Evolutionary conservation across 306 rosid genomes (phyloP), one percentile per base, ranked within the genome.

Genomic region (Prunus padus): DNA sequence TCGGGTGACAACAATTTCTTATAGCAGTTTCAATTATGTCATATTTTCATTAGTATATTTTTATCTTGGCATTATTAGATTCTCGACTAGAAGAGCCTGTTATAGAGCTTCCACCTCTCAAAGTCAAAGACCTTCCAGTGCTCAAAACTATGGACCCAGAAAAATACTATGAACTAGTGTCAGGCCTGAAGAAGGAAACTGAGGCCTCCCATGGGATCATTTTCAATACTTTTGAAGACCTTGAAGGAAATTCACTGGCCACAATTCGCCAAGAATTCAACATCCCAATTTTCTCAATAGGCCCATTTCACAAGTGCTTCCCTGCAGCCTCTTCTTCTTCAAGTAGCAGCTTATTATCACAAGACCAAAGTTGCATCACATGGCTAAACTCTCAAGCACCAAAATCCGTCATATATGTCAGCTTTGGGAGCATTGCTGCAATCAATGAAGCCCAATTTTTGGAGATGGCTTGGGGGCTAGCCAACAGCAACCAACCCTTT

Each of bases 391-490:
- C 12, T 31, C 82, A 79, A 52, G 77, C 75, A 28, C 78, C 55
- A 22, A 69, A 55, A 0, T 82, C 88, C 18, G 89, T 88, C 68
- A 74, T 87, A 47, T 91, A 88, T 71, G 88, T 86, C 40, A 86
- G 90, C 71, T 88, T 90, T 77, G 92, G 90, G 47, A 88, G 92
- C 51, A 3, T 79, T 30, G 87, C 82, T 2, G 49, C 80, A 3
- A 31, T 83, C 37, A 49, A 33, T 2, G 69, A 75, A 55, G 66
- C 19, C 0, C 82, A 85, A 8, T 81, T 88, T 63, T 25, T 81
- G 77, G 91, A 90, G 82, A 74, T 88, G 45, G 87, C 96, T 54
- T 84, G 86, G 86, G 91, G 89, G 1, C 46, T 90, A 61, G 87
- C 86, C 59, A 70, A 90, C 59, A 77, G 90, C 69, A 33, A 51